Percentiles rank a stretch among this genome's conserved stretches.
Conservation (phyloP, 805 yeast genomes). For the Allodekkera sacchari region DNA sequence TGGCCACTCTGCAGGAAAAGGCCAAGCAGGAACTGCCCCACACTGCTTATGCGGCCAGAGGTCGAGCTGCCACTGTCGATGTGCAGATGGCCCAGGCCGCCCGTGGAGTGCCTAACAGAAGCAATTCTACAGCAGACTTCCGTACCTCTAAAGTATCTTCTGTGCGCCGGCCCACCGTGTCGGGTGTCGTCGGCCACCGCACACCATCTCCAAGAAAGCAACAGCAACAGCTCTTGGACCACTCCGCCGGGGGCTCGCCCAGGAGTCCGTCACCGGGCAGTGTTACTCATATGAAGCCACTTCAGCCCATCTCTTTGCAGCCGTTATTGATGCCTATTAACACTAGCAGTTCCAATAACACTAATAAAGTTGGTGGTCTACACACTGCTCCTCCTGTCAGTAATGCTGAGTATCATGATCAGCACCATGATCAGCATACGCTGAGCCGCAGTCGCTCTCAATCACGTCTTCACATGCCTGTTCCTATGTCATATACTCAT, state of each 20-base stretch:
- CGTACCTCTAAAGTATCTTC: neutral
- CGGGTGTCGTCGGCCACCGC: conserved; percentile 21
- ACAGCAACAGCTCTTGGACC: conserved; percentile 11
- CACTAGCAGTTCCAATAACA: conserved; percentile 23
- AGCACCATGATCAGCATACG: conserved; percentile 19
- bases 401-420: conserved; percentile 9
- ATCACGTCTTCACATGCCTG: conserved; percentile 66
- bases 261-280: conserved; percentile 12
- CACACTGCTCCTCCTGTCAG: conserved; percentile 21
- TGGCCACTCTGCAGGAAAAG: conserved; percentile 33
- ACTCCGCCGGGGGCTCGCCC: conserved; percentile 18
- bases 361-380: conserved; percentile 14
- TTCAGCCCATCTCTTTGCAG: conserved; percentile 28
- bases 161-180: conserved; percentile 2
- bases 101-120: neutral
- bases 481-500: conserved; percentile 37
- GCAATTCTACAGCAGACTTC: neutral
- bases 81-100: neutral
- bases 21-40: conserved; percentile 12
- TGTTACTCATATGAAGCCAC: conserved; percentile 43
- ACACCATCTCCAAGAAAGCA: conserved; percentile 40
- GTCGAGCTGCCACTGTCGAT: neutral
- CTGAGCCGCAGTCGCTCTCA: conserved; percentile 39
- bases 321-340: conserved; percentile 52
- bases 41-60: conserved; percentile 18